phyloP scores from a whole-genome alignment of 2,329 filamentous ascomycete species.

The Penicillium psychrosexuale region DNA sequence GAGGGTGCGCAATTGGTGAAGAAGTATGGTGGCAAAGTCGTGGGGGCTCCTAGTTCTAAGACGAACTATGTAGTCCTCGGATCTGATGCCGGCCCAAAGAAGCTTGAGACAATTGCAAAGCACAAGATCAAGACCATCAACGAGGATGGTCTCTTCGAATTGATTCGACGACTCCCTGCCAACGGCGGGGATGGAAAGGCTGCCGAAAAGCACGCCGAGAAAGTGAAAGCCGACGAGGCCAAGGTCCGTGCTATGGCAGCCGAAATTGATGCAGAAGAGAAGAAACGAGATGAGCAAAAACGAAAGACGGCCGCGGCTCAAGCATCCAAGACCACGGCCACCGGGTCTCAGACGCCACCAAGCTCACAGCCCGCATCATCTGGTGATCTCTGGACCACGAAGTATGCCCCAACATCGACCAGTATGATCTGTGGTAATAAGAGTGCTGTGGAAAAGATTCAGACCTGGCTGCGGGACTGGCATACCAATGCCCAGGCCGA shows the following conservation, averaged over 20 bases:
- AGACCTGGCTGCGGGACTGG: conserved; percentile 82
- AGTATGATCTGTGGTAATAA: conserved; percentile 96
- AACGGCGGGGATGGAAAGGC: conserved; percentile 86
- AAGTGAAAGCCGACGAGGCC: conserved; percentile 78
- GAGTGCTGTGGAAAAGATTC: conserved; percentile 79
- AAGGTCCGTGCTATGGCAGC: conserved; percentile 76
- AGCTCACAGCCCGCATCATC: conserved; percentile 42
- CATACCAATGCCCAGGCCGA: conserved; percentile 71
- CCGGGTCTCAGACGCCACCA: conserved; percentile 47
- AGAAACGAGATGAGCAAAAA: conserved; percentile 47
- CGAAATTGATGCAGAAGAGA: conserved; percentile 83
- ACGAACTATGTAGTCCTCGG: conserved; percentile 93
- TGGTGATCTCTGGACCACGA: conserved; percentile 80
- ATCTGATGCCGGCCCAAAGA: conserved; percentile 86
- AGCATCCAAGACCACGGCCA: conserved; percentile 26
- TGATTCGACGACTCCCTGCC: conserved; percentile 77
- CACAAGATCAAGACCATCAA: conserved; percentile 86
- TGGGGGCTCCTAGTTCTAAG: conserved; percentile 79
- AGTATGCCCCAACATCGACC: conserved; percentile 83
- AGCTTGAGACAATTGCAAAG: conserved; percentile 79
- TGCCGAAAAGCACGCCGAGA: conserved; percentile 78
- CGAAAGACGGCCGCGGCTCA: conserved; percentile 46
- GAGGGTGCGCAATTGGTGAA: conserved; percentile 86
- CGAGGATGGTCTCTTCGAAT: conserved; percentile 83
- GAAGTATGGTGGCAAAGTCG: conserved; percentile 89